Conservation (phyloP, 495 filamentous ascomycete species). For the Penicillium paxilli region DNA sequence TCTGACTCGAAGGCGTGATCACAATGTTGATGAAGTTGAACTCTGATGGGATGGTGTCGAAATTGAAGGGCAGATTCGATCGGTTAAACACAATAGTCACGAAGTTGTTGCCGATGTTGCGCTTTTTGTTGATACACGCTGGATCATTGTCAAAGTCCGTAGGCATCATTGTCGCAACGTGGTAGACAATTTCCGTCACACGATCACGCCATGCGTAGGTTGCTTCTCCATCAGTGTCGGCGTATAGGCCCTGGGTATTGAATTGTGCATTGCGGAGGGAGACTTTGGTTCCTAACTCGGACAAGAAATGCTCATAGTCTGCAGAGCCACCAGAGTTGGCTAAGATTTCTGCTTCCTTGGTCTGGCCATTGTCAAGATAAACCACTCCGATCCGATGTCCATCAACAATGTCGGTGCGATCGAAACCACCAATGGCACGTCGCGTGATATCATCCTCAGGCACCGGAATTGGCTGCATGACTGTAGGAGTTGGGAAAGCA, state of each 20-base stretch:
- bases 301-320: constrained; percentile 83
- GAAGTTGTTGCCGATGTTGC: constrained; percentile 95
- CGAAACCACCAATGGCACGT: constrained; percentile 76
- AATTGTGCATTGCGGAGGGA: constrained; percentile 77
- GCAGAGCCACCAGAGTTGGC: constrained; percentile 78
- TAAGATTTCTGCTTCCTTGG: constrained; percentile 76
- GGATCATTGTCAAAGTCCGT: constrained; percentile 75
- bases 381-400: constrained; percentile 94
- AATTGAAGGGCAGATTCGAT: constrained; percentile 81
- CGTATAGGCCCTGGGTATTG: constrained; percentile 93
- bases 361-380: constrained; percentile 84
- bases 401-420: constrained; percentile 87
- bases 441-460: constrained; percentile 79
- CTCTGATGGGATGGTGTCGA: constrained; percentile 87
- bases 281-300: constrained; percentile 76
- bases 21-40: constrained; percentile 97
- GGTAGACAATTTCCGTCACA: constrained; percentile 93
- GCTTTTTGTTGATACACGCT: constrained; percentile 80
- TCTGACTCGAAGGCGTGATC: constrained; percentile 78
- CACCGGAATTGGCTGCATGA: constrained; percentile 71
- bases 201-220: constrained; percentile 92
- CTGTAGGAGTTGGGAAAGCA: constrained; percentile 68
- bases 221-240: constrained; percentile 77
- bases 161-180: constrained; percentile 96
- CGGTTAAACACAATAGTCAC: constrained; percentile 99